Evolutionary conservation across 2,329 filamentous ascomycete species (phyloP), one percentile per base, ranked within the genome.

Genomic region (Fusarium pininemorale): DNA sequence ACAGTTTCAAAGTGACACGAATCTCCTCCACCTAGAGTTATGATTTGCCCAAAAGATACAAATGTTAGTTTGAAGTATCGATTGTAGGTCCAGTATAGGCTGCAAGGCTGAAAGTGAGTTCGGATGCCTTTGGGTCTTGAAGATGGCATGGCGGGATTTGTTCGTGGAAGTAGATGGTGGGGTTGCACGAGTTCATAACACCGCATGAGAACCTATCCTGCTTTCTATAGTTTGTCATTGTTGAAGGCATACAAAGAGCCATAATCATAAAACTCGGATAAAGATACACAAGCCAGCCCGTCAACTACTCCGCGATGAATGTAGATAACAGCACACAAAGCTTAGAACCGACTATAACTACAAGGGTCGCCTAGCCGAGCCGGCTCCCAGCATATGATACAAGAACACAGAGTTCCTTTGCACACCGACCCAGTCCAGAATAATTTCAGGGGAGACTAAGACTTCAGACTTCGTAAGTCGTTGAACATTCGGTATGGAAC

Each of bases 381-480:
- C 47, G 42, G 44, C 45, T 54, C 26, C 57, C 56, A 55, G 48
- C 7, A 62, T 73, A 75, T 73, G 35, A 54, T 75, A 75, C 69
- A 74, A 42, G 54, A 50, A 60, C 38, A 44, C 39, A 35, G 32
- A 39, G 24, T 26, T 47, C 50, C 45, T 28, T 41, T 41, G 44
- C 42, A 41, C 9, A 30, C 15, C 12, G 47, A 26, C 20, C 41
- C 26, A 30, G 57, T 7, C 30, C 7, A 12, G 16, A 32, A 24
- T 37, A 28, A 24, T 35, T 11, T 14, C 10, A 28, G n/a, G 38
- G 26, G 7, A 35, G 32, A 35, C 32, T n/a, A 28, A 26, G 35
- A 30, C 10, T 14, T 22, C 20, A 16, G 38, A 22, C 20, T 57
- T 48, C 9, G 38, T 47, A 16, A 18, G 22, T 12, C 20, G n/a